Evolutionary conservation across 371 early-diverging fungal genomes (phyloP), one percentile per base, ranked within the genome.

Genomic region (Syncephalastrum monosporum): DNA sequence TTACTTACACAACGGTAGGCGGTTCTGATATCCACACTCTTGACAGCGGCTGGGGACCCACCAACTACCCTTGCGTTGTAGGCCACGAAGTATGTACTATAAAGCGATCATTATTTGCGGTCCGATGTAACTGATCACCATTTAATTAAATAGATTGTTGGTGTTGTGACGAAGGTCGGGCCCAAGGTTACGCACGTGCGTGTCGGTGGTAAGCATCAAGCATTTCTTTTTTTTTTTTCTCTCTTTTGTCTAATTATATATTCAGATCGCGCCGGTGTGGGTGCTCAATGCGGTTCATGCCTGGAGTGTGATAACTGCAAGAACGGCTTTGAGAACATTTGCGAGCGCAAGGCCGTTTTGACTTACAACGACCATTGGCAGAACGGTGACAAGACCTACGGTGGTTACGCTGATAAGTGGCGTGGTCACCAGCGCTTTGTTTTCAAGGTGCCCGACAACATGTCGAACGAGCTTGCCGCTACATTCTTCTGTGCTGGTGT

Each of bases 371-470:
- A 65, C 63, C 51, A 71, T 65, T 86, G 82, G 57, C 57, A 71
- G 12, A 82, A 77, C 14, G 87, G 86, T 17, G 64, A 69, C 23
- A 72, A 70, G 24, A 59, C 86, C 1, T 82, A 79, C 46, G 90
- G 89, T 48, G 89, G 89, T 1, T 89, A 89, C 61, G 85, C 81
- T 23, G 80, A 88, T 52, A 75, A 72, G 6, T 81, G 85, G 60
- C 67, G 88, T 29, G 86, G 87, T 16, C 74, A 77, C 43, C 53
- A 69, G 12, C 69, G 68, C 45, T 88, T 76, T 57, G 79, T 67
- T 2, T 78, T 89, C 72, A 78, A 74, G 59, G 64, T 91, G n/a
- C 91, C 90, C 3, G 82, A 79, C 5, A 64, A 54, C 23, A 71
- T 90, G 60, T 24, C 65, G 14, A 74, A 74, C 23, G 74, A 75